A percentile compares a stretch with the other conserved stretches of the same genome.
Conservation (phyloP, 1,284 basidiomycete genomes). For the Sporisorium sorghi region DNA sequence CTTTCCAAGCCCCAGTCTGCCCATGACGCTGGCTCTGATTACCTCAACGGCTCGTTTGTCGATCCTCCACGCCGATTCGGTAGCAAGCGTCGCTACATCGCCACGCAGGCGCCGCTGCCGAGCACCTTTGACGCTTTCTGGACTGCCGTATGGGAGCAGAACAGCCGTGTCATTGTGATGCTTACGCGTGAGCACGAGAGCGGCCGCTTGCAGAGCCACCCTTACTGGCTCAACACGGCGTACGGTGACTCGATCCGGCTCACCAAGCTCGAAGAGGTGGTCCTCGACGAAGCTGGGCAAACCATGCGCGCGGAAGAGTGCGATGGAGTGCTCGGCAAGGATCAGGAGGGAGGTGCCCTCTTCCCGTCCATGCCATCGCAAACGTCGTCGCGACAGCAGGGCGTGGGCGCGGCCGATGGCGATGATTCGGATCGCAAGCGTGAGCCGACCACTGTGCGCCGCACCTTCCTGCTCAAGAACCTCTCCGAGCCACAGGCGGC, state of each 20-base stretch:
- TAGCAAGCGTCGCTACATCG: slow-evolving; percentile 80
- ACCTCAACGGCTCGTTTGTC: slow-evolving; percentile 65
- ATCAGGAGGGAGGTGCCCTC: slow-evolving; percentile 38
- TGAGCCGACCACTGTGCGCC: slow-evolving; percentile 47
- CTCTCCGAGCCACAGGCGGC: slow-evolving; percentile 26
- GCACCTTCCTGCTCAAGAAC: slow-evolving; percentile 52
- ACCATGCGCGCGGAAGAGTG: slow-evolving; percentile 37
- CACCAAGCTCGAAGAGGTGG: slow-evolving; percentile 52
- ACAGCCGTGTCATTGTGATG: slow-evolving; percentile 75
- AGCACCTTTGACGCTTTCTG: slow-evolving; percentile 93
- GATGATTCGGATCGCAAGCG: slow-evolving; percentile 3
- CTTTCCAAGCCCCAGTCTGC: slow-evolving; percentile 36
- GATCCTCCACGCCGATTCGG: slow-evolving; percentile 57
- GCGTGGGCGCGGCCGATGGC: background rate
- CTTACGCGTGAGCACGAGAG: slow-evolving; percentile 92
- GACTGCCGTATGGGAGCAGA: slow-evolving; percentile 77
- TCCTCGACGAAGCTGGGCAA: slow-evolving; percentile 42
- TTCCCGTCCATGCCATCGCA: slow-evolving; percentile 47
- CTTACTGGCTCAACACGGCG: slow-evolving; percentile 82
- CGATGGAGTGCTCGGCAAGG: slow-evolving; percentile 12
- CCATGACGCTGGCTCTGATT: slow-evolving; percentile 56
- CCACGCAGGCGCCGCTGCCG: slow-evolving; percentile 93
- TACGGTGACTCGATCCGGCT: slow-evolving; percentile 75
- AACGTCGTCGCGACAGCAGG: slow-evolving; percentile 13
- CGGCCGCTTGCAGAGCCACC: slow-evolving; percentile 86